These are phyloP conservation scores for Penstemon barbatus DNA, from an alignment of 257 asterid species.

Conservation along the genomic window DNA sequence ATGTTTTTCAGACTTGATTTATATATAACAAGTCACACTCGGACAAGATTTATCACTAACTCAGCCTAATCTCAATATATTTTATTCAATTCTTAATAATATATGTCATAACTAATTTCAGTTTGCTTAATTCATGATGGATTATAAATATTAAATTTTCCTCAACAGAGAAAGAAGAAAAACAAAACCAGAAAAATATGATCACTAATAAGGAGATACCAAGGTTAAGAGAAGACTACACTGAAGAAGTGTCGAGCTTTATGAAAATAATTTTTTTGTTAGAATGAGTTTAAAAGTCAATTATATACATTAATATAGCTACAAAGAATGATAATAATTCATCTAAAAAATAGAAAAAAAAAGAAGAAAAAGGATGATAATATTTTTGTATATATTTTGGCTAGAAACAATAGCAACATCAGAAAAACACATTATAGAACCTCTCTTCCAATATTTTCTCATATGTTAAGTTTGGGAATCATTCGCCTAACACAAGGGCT, in stretches of 20 bases:
- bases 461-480: not conserved
- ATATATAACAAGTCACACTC: too few relatives aligned
- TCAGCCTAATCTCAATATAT: too few relatives aligned
- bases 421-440: conserved; percentile 7
- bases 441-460: not conserved
- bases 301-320: conserved; percentile 36
- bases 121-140: too few relatives aligned
- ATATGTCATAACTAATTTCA: too few relatives aligned
- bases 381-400: conserved; percentile 6
- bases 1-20: too few relatives aligned
- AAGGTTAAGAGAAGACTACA: not conserved
- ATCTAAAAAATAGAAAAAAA: too few relatives aligned
- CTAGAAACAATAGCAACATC: conserved; percentile 6
- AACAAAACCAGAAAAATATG: not conserved
- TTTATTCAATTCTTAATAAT: too few relatives aligned
- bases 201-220: not conserved
- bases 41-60: too few relatives aligned
- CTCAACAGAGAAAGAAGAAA: not conserved
- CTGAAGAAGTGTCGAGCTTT: not conserved
- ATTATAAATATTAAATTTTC: too few relatives aligned
- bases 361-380: too few relatives aligned
- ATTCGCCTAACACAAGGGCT: not conserved
- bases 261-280: conserved; percentile 8
- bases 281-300: conserved; percentile 16
- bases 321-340: conserved; percentile 15